Evolutionary conservation across 73 alveolate species (phyloP).

Genomic region (Paramecium pentaurelia): DNA sequence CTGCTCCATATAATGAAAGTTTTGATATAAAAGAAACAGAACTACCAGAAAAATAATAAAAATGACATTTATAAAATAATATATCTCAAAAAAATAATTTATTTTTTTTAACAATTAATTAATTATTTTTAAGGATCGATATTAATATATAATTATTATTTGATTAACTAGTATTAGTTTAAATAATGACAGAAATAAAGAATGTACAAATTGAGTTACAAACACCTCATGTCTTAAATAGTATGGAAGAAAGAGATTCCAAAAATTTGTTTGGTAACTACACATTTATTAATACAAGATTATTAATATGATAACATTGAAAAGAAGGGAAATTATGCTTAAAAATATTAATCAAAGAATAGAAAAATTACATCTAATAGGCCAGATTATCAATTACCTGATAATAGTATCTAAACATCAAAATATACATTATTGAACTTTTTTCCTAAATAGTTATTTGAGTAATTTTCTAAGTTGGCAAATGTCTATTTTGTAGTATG

Average conservation of each 20-base stretch:
- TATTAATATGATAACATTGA: constrained; percentile 48
- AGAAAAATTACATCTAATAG: constrained; percentile 60
- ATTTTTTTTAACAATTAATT: neutral
- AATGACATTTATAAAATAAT: neutral
- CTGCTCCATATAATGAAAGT: neutral
- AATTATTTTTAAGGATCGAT: neutral
- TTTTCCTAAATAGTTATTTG: constrained; percentile 83
- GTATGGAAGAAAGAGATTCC: neutral
- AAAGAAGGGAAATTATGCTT: neutral
- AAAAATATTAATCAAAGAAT: constrained; percentile 41
- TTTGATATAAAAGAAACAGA: constrained; percentile 17
- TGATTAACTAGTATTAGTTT: neutral
- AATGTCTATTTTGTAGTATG: constrained; percentile 85
- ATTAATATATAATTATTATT: neutral
- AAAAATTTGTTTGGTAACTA: neutral
- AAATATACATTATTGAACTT: constrained; percentile 68
- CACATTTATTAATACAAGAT: neutral
- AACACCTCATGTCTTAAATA: neutral
- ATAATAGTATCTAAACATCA: constrained; percentile 69
- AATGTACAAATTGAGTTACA: neutral
- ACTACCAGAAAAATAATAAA: neutral
- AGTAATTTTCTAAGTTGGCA: constrained; percentile 87
- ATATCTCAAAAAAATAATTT: neutral
- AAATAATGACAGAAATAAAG: neutral
- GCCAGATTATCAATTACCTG: constrained; percentile 32